phyloP scores from a whole-genome alignment of 208 protist genomes.

The Acanthamoeba castellanii region DNA sequence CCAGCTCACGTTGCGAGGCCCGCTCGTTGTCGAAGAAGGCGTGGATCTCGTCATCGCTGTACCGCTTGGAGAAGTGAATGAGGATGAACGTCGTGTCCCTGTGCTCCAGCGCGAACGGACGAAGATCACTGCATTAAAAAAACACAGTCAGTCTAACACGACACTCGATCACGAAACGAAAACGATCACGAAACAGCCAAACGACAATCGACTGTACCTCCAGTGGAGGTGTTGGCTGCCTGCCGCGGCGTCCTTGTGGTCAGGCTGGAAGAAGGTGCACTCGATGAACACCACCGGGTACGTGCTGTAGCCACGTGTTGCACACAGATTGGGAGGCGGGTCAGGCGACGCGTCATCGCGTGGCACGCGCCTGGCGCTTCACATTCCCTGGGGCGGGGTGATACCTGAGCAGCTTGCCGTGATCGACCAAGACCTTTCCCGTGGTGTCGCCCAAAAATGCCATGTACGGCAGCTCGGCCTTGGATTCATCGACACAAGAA shows the following conservation, averaged over 20 bases:
- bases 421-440: slow-evolving; percentile 12
- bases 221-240: slow-evolving; percentile 57
- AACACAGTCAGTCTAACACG: too few species aligned
- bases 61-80: slow-evolving; percentile 57
- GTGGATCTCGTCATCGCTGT: slow-evolving; percentile 26
- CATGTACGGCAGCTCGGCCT: slow-evolving; percentile 2
- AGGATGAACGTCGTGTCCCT: slow-evolving; percentile 48
- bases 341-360: too few species aligned
- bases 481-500: background rate
- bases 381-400: background rate
- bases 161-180: background rate
- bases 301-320: background rate
- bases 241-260: slow-evolving; percentile 15
- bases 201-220: background rate
- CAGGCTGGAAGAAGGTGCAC: slow-evolving; percentile 39
- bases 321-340: background rate
- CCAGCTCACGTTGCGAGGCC: background rate
- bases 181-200: background rate
- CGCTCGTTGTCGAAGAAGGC: slow-evolving; percentile 41
- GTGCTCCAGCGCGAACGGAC: background rate
- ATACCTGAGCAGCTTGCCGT: background rate
- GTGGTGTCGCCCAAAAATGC: slow-evolving; percentile 59
- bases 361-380: too few species aligned
- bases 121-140: background rate
- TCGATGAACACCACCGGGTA: slow-evolving; percentile 59